These are phyloP conservation scores for Naganishia antarctica DNA, from an alignment of 768 basidiomycete genomes.

Conservation along the genomic window DNA sequence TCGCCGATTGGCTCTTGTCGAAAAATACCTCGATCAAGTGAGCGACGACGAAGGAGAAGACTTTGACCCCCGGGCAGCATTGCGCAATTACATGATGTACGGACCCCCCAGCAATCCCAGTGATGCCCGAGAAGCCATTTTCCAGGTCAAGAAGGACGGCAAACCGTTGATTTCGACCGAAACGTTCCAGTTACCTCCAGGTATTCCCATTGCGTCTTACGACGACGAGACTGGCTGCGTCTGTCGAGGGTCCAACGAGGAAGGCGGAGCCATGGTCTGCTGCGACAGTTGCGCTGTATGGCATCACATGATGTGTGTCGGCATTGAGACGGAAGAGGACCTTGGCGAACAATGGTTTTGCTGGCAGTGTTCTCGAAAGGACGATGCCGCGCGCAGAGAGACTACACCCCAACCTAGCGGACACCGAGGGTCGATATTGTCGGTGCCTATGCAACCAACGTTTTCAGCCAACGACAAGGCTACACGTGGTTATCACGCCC, in stretches of 20 bases:
- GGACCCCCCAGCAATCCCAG: conserved; percentile 3
- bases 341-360: conserved; percentile 28
- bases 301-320: conserved; percentile 28
- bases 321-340: conserved; percentile 27
- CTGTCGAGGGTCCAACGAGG: conserved; percentile 24
- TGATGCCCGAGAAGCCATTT: conserved; percentile 26
- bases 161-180: conserved; percentile 14
- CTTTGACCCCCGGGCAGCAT: conserved; percentile 3
- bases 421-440: neutral
- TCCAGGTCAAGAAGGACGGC: conserved; percentile 16
- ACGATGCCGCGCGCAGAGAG: neutral
- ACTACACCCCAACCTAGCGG: neutral
- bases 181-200: conserved; percentile 12
- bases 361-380: conserved; percentile 5
- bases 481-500: conserved; percentile 20
- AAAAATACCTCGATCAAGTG: conserved; percentile 24
- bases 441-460: neutral
- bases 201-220: conserved; percentile 16
- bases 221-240: conserved; percentile 28
- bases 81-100: neutral
- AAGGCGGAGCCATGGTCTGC: conserved; percentile 29
- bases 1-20: conserved; percentile 19
- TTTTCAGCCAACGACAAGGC: conserved; percentile 22
- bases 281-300: conserved; percentile 28
- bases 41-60: conserved; percentile 26